Base-by-base conservation (phyloP, 179 eudicot genomes). In the Heliamphora pulchella region DNA sequence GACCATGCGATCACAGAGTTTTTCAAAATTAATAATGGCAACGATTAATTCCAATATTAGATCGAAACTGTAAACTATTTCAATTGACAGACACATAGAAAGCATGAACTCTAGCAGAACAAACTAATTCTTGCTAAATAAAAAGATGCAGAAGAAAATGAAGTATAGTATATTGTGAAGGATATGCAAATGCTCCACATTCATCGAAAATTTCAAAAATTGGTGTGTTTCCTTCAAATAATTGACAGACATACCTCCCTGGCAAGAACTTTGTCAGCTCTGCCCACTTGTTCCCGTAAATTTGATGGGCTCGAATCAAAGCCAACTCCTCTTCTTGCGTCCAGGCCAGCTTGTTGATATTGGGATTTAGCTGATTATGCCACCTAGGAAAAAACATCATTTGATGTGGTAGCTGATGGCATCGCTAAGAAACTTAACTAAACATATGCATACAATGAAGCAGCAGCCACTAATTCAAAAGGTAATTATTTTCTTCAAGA, bases 351-450 rank as follows among this genome's bases (percentile, higher is more conserved):
- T 92, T 96, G 88, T 90, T 96, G 85, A 96, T 94, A 78, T 80
- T 80, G 66, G 99, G 99, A 87, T 96, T 94, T 13, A 96, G 92
- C 87, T 96, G 99, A 84, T 96, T 92, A 83, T 94, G 97, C 99
- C 99, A 96, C 93, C 99, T 96, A 57, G 22, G 50, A 47, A 81
- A 48, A 62, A 31, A 31, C 31, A 31, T 31, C 31, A 31, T 31
- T 31, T 31, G 31, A 31, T 31, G 31, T 31, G 31, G 17, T 76
- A 59, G 64, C n/a, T 2, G 68, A 51, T 68, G 74, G 15, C 64
- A 53, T 39, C 43, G 18, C 63, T 13, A 68, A n/a, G n/a, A 15
- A 41, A 75, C 4, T 44, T 7, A 1, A 66, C 22, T 78, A 68
- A 13, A 41, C 78, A 39, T 41, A 20, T 55, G 20, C 18, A 54